Evolutionary conservation across 805 yeast species (phyloP).

Genomic region (Kluyveromyces aestuarii): DNA sequence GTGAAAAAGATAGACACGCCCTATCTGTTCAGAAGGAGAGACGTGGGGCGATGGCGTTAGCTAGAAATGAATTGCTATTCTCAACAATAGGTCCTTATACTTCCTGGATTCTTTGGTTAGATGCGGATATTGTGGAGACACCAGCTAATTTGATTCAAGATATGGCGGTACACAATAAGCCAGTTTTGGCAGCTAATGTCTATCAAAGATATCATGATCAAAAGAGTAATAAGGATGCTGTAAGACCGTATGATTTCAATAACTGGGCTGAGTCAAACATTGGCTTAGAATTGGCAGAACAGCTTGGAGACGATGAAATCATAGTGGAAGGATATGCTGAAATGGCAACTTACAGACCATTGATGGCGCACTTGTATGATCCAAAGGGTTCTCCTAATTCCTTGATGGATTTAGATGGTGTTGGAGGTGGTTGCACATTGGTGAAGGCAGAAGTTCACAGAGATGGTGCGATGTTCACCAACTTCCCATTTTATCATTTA

Average conservation of each 20-base stretch:
- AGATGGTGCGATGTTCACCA: constrained; percentile 99
- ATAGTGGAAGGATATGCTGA: constrained; percentile 92
- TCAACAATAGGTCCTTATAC: constrained; percentile 84
- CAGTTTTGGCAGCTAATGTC: constrained; percentile 87
- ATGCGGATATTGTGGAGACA: constrained; percentile 87
- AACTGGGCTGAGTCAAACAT: constrained; percentile 88
- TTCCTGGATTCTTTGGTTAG: constrained; percentile 95
- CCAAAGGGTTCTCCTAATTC: constrained; percentile 49
- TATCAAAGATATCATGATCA: constrained; percentile 71
- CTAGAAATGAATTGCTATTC: constrained; percentile 84
- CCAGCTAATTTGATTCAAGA: constrained; percentile 81
- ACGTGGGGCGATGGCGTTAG: constrained; percentile 84
- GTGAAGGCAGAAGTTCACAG: constrained; percentile 97
- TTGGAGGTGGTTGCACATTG: constrained; percentile 93
- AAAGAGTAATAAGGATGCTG: constrained; percentile 43
- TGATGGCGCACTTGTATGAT: constrained; percentile 86
- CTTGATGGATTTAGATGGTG: constrained; percentile 89
- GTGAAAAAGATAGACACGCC: constrained; percentile 88
- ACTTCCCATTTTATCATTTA: constrained; percentile 92
- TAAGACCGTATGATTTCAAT: constrained; percentile 90
- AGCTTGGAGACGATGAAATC: constrained; percentile 79
- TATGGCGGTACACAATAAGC: constrained; percentile 73
- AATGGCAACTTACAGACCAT: constrained; percentile 85
- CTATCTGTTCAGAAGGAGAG: constrained; percentile 78
- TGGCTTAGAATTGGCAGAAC: constrained; percentile 65